Evolutionary conservation across 345 rosid genomes (phyloP).

Genomic region (Pistacia atlantica): DNA sequence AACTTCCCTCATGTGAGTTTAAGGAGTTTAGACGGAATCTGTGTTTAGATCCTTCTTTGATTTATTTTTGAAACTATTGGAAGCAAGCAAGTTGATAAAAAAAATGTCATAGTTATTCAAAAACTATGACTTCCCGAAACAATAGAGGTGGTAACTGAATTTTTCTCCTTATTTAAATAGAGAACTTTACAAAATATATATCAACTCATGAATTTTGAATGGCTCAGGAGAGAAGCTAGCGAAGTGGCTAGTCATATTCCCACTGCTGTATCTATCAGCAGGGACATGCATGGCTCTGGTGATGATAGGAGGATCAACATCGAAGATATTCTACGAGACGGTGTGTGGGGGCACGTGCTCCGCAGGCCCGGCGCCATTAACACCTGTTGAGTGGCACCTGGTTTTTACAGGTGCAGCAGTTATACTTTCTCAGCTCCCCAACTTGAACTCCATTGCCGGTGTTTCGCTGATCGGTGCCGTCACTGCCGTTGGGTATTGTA

Average conservation of each 20-base stretch:
- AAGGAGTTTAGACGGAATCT: too few species aligned
- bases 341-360: conserved; percentile 42
- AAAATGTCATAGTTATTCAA: too few species aligned
- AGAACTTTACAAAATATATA: too few species aligned
- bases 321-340: conserved; percentile 30
- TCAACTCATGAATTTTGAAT: background rate
- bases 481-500: conserved; percentile 56
- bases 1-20: too few species aligned
- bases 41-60: too few species aligned
- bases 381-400: conserved; percentile 55
- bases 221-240: conserved; percentile 48
- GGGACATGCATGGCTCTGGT: conserved; percentile 63
- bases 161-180: too few species aligned
- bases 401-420: conserved; percentile 51
- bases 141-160: too few species aligned
- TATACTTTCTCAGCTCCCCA: conserved; percentile 62
- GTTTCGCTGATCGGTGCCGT: conserved; percentile 56
- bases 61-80: too few species aligned
- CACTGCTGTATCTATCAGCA: conserved; percentile 63
- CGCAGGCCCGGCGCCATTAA: conserved; percentile 30
- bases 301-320: conserved; percentile 53
- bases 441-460: conserved; percentile 56
- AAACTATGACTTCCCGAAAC: too few species aligned
- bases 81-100: too few species aligned
- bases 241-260: conserved; percentile 53